Evolutionary conservation across 805 yeast species (phyloP), one percentile per base, ranked within the genome.

Genomic region (Myxozyma neotropica): DNA sequence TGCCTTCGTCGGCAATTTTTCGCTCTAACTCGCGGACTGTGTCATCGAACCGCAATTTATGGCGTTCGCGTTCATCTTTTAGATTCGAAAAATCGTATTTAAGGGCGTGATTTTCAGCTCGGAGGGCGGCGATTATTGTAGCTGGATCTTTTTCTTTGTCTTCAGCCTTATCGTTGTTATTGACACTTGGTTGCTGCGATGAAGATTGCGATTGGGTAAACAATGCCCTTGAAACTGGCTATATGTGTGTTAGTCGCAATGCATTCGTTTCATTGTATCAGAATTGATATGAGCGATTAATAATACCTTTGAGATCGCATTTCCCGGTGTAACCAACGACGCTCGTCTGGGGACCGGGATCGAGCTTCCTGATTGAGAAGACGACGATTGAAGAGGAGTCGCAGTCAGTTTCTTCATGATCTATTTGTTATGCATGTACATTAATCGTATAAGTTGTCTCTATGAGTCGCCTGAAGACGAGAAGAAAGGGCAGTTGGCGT

Each of bases 31-130:
- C 69, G 8, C 73, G 70, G 1, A 70, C 44, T 2, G 64, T 61
- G 3, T 69, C 65, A 46, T 78, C 79, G 43, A 67, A 69, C 3
- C 70, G 68, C 0, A 78, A 47, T 27, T 69, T 69, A 15, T 70
- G 74, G 40, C 72, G 58, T 19, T 79, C 79, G 42, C 77, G 69
- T 46, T 79, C 78, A 56, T 74, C 74, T 54, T 74, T 74, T 35
- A 76, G 58, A 6, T 76, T 72, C 12, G 71, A 71, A 38, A 76
- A 67, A 58, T 76, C 75, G 68, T 72, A 81, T 47, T 73, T 73
- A 57, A 76, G 42, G 10, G 65, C 61, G 29, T 55, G 58, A 36
- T 40, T 59, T 33, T 58, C 65, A 2, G 66, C 60, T 6, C 64
- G 71, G 53, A 64, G 47, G 1, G 38, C 6, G 21, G 59, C 59